Conservation (phyloP, 2,329 filamentous ascomycete genomes). For the Volutella citrinella region DNA sequence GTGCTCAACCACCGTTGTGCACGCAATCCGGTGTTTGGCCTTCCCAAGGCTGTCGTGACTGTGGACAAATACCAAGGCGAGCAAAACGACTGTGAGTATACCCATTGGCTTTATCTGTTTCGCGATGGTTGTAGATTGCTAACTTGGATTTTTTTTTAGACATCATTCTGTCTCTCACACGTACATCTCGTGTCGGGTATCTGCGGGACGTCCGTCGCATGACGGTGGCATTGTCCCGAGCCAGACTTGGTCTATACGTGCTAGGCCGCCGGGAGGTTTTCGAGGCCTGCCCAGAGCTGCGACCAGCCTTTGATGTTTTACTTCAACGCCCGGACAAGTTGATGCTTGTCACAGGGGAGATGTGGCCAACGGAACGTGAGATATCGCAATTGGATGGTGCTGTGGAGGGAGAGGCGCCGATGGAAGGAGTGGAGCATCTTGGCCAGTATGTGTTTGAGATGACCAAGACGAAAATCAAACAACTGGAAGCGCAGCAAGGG, state of each 20-base stretch:
- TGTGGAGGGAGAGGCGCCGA: slow-evolving; percentile 60
- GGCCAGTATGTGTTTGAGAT: slow-evolving; percentile 97
- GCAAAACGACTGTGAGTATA: slow-evolving; percentile 89
- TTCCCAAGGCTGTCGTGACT: slow-evolving; percentile 86
- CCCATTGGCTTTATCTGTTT: background rate
- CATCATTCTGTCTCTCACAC: slow-evolving; percentile 87
- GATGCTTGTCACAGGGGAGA: slow-evolving; percentile 76
- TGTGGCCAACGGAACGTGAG: slow-evolving; percentile 68
- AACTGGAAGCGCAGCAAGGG: slow-evolving; percentile 41
- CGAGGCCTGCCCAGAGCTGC: slow-evolving; percentile 82
- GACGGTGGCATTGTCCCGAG: slow-evolving; percentile 91
- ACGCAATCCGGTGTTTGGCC: slow-evolving; percentile 78
- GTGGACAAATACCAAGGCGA: slow-evolving; percentile 99
- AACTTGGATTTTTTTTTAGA: slow-evolving; percentile 54
- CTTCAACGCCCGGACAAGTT: slow-evolving; percentile 78
- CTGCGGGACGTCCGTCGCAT: slow-evolving; percentile 89
- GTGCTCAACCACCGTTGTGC: slow-evolving; percentile 81
- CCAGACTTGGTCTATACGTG: slow-evolving; percentile 86
- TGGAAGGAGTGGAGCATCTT: slow-evolving; percentile 91
- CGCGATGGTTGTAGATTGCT: slow-evolving; percentile 12
- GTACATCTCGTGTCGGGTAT: slow-evolving; percentile 87
- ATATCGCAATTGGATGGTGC: slow-evolving; percentile 38
- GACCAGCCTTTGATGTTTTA: slow-evolving; percentile 78
- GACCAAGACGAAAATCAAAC: slow-evolving; percentile 63
- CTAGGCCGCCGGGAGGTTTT: slow-evolving; percentile 87